Percentiles rank a stretch among this genome's conserved stretches.
phyloP scores from a whole-genome alignment of 441 rosid genomes.

The Syzygium syzygioides region DNA sequence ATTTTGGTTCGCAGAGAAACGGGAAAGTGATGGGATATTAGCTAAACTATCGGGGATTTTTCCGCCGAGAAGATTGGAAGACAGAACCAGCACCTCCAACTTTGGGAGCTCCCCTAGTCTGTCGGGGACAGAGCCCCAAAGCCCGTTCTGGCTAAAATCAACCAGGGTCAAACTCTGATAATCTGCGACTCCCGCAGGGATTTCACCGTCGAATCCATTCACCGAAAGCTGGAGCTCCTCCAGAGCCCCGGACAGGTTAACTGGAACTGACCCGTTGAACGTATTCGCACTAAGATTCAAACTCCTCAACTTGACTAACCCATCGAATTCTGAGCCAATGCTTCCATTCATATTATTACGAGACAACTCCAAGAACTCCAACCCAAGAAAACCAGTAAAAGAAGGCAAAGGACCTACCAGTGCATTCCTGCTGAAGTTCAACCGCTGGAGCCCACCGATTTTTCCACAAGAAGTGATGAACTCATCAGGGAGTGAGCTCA shows the following conservation, averaged over 20 bases:
- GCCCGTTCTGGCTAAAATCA: constrained; percentile 48
- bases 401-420: constrained; percentile 33
- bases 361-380: constrained; percentile 55
- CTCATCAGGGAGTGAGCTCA: constrained; percentile 37
- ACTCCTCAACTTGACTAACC: constrained; percentile 31
- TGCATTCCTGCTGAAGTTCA: constrained; percentile 46
- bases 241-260: constrained; percentile 21
- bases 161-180: constrained; percentile 30
- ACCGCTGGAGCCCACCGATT: constrained; percentile 30
- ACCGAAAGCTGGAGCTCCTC: constrained; percentile 40
- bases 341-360: constrained; percentile 26
- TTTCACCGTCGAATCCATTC: constrained; percentile 28
- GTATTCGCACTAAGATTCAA: constrained; percentile 39
- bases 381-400: constrained; percentile 39
- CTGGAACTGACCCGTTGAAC: constrained; percentile 38
- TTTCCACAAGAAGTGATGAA: constrained; percentile 36
- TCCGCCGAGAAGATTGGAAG: constrained; percentile 38
- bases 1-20: constrained; percentile 64
- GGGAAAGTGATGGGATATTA: constrained; percentile 29
- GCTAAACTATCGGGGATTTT: constrained; percentile 38
- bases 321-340: constrained; percentile 38
- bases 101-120: constrained; percentile 40
- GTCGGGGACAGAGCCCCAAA: constrained; percentile 42
- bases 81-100: constrained; percentile 42
- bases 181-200: constrained; percentile 36